Conservation (phyloP, 257 asterid genomes). For the Parsonsia alboflavescens region DNA sequence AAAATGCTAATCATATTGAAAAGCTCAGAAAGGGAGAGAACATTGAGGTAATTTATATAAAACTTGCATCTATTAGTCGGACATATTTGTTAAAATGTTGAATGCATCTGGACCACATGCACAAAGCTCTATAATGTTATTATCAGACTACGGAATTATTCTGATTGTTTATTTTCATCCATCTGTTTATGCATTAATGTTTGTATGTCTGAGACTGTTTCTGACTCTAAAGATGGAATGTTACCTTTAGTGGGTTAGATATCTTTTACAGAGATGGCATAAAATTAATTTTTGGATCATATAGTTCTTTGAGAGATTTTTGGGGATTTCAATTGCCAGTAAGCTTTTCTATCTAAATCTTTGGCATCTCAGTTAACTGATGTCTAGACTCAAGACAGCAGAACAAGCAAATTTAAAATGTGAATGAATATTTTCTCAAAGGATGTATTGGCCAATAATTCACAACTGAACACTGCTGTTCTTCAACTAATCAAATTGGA, state of each 20-base stretch:
- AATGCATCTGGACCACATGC: background rate
- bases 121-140: background rate
- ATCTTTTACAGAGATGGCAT: background rate
- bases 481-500: background rate
- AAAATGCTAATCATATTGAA: conserved; percentile 65
- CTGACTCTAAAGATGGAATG: background rate
- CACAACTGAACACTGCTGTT: background rate
- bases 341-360: background rate
- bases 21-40: conserved; percentile 61
- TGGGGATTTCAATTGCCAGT: background rate
- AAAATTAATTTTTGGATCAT: background rate
- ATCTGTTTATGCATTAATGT: background rate
- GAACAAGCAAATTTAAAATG: background rate
- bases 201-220: background rate
- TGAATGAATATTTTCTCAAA: background rate
- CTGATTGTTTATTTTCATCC: background rate
- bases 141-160: background rate
- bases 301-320: background rate
- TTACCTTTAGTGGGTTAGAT: background rate
- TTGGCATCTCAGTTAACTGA: background rate
- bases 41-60: conserved; percentile 60
- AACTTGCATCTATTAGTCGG: background rate
- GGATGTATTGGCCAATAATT: background rate
- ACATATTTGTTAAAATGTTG: too few species aligned
- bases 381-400: background rate